Base-by-base conservation (phyloP, 352 stramenopile species). In the Globisporangium viniferum region DNA sequence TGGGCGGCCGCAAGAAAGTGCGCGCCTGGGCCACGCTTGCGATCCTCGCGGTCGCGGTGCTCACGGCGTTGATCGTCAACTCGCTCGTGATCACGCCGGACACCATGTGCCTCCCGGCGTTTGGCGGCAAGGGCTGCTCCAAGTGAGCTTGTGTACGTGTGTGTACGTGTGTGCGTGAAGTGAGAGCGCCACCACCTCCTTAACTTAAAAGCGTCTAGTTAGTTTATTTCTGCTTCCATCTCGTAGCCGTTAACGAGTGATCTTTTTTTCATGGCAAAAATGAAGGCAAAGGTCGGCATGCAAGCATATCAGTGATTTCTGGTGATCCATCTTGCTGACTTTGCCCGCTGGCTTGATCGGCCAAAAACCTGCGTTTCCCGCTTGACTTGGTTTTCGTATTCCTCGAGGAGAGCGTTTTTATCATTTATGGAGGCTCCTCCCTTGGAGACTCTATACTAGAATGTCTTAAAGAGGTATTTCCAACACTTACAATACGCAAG, bases 81-180 rank as follows among this genome's bases (percentile, higher is more conserved):
- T 64, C 74, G 35, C 60, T 76, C 41, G 66, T 72, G n/a, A 72
- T 81, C 49, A 74, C 75, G 33, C 72, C 72, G 12, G 67, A 76
- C 20, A 81, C 70, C n/a, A 70, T 57, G 64, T 74, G 72, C 57
- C 72, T 73, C 12, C 74, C 74, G 33, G 73, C 56, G 44, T 81
- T 79, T 14, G 68, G 67, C 39, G 75, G 68, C 59, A 58, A 64
- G 27, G 74, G 74, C 2, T 74, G 75, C 59, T 69, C 44, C 48
- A 70, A 62, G 24, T 67, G 62, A 55, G 29, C 24, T 44, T 33
- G 31, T 33, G 15, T 39, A 1, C 35, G 4, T 20, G 44, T 33
- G 31, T 33, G 15, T 39, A 1, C 35, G 4, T 20, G 44, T 49
- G 44, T 49, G 44, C 18, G 18, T 48, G 14, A 49, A 49, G 44